Percentiles rank a stretch among this genome's conserved stretches.
phyloP scores from a whole-genome alignment of 73 alveolate species.

The Stentor coeruleus region DNA sequence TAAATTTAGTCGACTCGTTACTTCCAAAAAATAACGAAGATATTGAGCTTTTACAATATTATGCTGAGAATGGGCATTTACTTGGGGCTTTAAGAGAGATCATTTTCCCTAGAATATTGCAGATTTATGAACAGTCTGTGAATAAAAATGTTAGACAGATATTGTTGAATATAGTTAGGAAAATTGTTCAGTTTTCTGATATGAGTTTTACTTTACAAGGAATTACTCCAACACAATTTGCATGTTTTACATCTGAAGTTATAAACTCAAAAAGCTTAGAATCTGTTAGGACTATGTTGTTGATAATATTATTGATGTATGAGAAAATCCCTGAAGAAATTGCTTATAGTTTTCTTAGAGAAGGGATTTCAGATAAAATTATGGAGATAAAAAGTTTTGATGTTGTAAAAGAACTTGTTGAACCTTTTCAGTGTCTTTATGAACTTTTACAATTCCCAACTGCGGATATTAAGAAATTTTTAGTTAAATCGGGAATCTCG shows the following conservation, averaged over 20 bases:
- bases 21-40: not conserved
- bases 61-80: not conserved
- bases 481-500: slow-evolving; percentile 12
- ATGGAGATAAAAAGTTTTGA: not conserved
- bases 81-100: not conserved
- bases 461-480: not conserved
- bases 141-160: not conserved
- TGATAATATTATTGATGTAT: not conserved
- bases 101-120: not conserved
- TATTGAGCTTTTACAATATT: not conserved
- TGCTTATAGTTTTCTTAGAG: slow-evolving; percentile 3
- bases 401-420: not conserved
- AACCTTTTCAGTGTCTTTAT: not conserved
- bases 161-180: not conserved
- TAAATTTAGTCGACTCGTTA: not conserved
- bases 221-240: not conserved
- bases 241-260: slow-evolving; percentile 5
- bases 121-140: not conserved
- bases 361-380: not conserved
- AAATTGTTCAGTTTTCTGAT: not conserved
- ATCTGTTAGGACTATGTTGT: not conserved
- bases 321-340: slow-evolving; percentile 4
- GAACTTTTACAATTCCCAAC: not conserved
- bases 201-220: not conserved
- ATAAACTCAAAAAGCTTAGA: not conserved